These are phyloP conservation scores for Pachysandra terminalis DNA, from an alignment of 164 flowering plant genomes.

Conservation along the genomic window DNA sequence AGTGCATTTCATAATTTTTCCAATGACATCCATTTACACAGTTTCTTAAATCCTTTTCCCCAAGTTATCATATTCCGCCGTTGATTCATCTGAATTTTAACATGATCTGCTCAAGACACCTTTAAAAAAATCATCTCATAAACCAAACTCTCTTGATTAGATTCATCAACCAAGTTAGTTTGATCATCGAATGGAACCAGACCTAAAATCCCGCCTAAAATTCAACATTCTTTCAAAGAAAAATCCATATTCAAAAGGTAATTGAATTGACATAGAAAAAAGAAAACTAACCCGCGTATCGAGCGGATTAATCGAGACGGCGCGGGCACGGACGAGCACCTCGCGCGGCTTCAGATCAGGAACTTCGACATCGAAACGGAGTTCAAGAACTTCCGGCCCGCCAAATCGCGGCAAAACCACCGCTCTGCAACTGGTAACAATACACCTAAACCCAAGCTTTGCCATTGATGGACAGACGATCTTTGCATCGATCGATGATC, in stretches of 20 bases:
- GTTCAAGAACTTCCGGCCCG: conserved; percentile 79
- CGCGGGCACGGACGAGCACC: conserved; percentile 87
- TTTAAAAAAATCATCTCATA: not conserved
- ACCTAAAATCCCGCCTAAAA: not conserved
- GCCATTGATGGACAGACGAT: not conserved
- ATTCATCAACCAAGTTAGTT: not conserved
- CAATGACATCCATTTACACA: too few species aligned
- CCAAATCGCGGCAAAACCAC: conserved; percentile 85
- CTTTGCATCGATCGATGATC: conserved; percentile 10
- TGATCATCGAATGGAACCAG: not conserved
- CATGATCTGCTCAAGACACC: not conserved
- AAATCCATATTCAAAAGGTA: not conserved
- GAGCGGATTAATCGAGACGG: conserved; percentile 91
- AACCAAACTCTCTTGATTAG: not conserved
- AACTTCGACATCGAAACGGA: conserved; percentile 52
- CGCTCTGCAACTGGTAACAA: conserved; percentile 73
- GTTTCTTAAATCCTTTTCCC: too few species aligned
- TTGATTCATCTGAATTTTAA: not conserved
- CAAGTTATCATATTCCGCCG: not conserved
- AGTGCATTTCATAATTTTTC: too few species aligned
- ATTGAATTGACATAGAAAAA: not conserved
- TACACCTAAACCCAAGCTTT: conserved; percentile 24
- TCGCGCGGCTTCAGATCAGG: conserved; percentile 80
- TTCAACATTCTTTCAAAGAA: not conserved
- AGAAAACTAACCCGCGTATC: conserved; percentile 44